Evolutionary conservation across 2,329 filamentous ascomycete species (phyloP).

Genomic region (Sclerotinia nivalis): DNA sequence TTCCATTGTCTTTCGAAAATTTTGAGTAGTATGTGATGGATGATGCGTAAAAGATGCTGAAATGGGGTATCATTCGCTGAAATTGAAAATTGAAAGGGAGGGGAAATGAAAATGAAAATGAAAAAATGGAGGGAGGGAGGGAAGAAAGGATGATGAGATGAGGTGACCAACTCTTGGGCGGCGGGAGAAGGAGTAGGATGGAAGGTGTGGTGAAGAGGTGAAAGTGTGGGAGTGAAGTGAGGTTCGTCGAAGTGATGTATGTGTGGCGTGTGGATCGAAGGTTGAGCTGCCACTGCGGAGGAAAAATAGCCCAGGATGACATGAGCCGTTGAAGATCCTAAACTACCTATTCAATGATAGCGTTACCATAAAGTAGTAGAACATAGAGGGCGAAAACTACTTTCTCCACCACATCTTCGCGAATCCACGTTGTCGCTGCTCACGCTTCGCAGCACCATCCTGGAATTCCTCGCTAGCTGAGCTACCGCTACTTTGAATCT

Average conservation of each 20-base stretch:
- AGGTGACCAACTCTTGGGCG: not conserved
- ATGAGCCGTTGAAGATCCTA: conserved; percentile 35
- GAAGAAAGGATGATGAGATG: conserved; percentile 24
- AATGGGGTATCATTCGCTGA: conserved; percentile 54
- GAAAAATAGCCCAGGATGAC: not conserved
- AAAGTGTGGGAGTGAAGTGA: not conserved
- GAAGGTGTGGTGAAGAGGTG: not conserved
- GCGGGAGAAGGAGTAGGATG: not conserved
- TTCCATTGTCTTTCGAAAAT: conserved; percentile 43
- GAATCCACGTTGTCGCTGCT: conserved; percentile 60
- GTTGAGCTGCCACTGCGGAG: conserved; percentile 30
- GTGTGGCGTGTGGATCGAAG: conserved; percentile 17
- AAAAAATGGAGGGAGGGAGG: not conserved
- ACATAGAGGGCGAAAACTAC: conserved; percentile 23
- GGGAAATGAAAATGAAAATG: not conserved
- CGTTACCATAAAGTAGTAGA: not conserved
- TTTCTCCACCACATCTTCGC: conserved; percentile 43
- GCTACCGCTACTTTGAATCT: conserved; percentile 45
- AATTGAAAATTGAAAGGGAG: not conserved
- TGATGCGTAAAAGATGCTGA: conserved; percentile 51
- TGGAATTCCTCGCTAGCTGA: conserved; percentile 48
- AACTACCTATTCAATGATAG: not conserved
- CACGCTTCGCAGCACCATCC: conserved; percentile 62
- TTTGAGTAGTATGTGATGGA: conserved; percentile 2
- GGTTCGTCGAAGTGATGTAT: not conserved